Conservation (phyloP, 2,329 filamentous ascomycete genomes). For the Monosporascus sp. region DNA sequence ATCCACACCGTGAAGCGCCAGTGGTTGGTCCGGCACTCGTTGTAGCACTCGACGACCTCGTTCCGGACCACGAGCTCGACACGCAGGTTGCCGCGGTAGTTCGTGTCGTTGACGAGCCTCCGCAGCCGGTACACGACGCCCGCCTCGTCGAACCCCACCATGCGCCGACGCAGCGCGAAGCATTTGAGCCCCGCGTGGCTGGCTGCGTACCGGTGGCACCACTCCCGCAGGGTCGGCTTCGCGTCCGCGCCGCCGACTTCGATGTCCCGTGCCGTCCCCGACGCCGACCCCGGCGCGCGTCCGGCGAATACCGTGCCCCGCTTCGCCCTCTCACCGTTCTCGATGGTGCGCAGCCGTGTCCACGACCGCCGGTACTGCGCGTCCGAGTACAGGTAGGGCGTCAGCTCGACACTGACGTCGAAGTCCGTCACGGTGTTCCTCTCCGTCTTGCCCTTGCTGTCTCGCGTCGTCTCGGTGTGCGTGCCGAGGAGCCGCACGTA, state of each 20-base stretch:
- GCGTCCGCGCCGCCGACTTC: conserved; percentile 32
- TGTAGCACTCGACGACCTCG: conserved; percentile 56
- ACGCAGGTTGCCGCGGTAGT: conserved; percentile 58
- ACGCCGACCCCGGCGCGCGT: conserved; percentile 25
- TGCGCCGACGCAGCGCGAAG: conserved; percentile 44
- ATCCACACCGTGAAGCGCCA: conserved; percentile 60
- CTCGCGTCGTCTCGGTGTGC: conserved; percentile 39
- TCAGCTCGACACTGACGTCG: conserved; percentile 52
- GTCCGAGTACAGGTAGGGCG: conserved; percentile 48
- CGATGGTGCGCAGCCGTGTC: conserved; percentile 43
- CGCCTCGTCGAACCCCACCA: conserved; percentile 57
- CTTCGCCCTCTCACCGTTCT: conserved; percentile 54
- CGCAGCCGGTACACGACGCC: conserved; percentile 46
- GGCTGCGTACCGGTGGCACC: conserved; percentile 64
- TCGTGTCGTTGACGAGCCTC: conserved; percentile 54
- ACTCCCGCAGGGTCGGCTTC: conserved; percentile 45
- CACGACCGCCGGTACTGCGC: conserved; percentile 33
- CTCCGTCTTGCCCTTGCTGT: conserved; percentile 41
- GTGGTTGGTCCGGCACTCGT: conserved; percentile 53
- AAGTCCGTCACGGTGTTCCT: conserved; percentile 50
- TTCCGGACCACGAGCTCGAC: conserved; percentile 57
- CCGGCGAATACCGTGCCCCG: conserved; percentile 57
- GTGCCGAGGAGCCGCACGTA: conserved; percentile 47
- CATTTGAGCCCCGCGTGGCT: conserved; percentile 51
- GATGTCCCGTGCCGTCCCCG: conserved; percentile 34